Evolutionary conservation across 202 grass and related monocot species (phyloP).

Genomic region (Alloteropsis angusta): DNA sequence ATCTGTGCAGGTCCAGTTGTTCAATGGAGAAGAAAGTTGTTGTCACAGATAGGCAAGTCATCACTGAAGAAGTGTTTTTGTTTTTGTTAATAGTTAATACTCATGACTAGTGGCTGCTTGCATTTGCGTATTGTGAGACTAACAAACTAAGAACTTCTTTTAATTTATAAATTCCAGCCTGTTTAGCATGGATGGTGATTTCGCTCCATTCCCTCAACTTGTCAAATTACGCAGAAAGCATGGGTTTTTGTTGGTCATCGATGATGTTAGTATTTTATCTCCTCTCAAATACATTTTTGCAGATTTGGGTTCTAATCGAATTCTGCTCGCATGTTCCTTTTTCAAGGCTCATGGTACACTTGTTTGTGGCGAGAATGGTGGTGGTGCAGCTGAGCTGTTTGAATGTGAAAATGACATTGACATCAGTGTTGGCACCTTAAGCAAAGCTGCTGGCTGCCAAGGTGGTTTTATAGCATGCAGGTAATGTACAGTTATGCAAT

Average conservation of each 20-base stretch:
- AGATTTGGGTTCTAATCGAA: constrained; percentile 7
- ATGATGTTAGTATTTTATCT: constrained; percentile 63
- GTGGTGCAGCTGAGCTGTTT: constrained; percentile 62
- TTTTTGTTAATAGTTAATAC: constrained; percentile 13
- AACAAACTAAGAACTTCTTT: constrained; percentile 5
- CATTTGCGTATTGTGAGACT: background rate
- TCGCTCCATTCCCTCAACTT: constrained; percentile 65
- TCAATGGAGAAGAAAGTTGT: constrained; percentile 73
- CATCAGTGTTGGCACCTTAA: constrained; percentile 81
- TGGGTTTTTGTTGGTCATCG: constrained; percentile 77
- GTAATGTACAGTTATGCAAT: constrained; percentile 24
- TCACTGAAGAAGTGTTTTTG: background rate
- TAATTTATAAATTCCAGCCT: constrained; percentile 50
- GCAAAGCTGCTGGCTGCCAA: constrained; percentile 75
- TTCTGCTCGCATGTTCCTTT: constrained; percentile 8
- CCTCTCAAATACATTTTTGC: background rate
- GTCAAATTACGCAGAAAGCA: constrained; percentile 64
- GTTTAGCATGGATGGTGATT: constrained; percentile 98
- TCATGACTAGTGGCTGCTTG: background rate
- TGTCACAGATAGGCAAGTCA: constrained; percentile 71
- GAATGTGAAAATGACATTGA: constrained; percentile 78
- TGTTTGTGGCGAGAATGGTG: constrained; percentile 84
- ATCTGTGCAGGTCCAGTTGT: constrained; percentile 50
- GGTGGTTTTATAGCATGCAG: constrained; percentile 91
- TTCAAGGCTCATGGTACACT: constrained; percentile 79